phyloP scores from a whole-genome alignment of 148 eudicot genomes.

The Pouteria glomerata region DNA sequence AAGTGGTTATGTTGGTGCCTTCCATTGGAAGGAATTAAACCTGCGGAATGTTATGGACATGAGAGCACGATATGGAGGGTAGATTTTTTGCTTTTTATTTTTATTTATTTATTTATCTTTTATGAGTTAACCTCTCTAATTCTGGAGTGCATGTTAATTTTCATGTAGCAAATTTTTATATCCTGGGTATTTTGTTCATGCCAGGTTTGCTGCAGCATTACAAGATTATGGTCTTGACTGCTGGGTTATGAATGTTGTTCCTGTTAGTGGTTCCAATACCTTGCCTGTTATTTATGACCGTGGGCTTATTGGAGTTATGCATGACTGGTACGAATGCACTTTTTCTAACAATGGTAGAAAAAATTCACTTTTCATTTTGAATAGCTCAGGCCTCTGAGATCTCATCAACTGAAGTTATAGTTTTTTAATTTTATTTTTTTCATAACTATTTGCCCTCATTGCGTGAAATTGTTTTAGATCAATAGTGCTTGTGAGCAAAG shows the following conservation, averaged over 20 bases:
- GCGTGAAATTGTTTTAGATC: background rate
- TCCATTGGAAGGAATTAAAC: constrained; percentile 38
- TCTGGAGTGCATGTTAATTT: background rate
- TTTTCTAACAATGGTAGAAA: background rate
- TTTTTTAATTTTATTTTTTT: background rate
- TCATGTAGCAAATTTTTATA: background rate
- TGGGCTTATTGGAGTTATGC: constrained; percentile 76
- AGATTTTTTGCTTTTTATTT: constrained; percentile 3
- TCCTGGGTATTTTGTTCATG: constrained; percentile 8
- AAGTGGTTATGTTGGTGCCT: constrained; percentile 38
- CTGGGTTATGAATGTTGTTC: constrained; percentile 90
- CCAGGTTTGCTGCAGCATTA: constrained; percentile 73
- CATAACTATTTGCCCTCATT: background rate
- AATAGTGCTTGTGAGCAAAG: background rate
- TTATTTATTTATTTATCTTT: background rate
- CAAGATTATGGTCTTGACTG: constrained; percentile 38
- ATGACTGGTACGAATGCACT: constrained; percentile 60
- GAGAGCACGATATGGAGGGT: constrained; percentile 87
- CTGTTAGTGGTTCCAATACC: constrained; percentile 60
- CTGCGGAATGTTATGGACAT: constrained; percentile 71
- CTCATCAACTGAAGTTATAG: background rate
- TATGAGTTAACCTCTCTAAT: background rate
- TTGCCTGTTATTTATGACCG: constrained; percentile 79
- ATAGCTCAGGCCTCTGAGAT: background rate
- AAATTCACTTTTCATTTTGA: background rate